phyloP scores from a whole-genome alignment of 352 stramenopile species.

The Phytophthora pistaciae region DNA sequence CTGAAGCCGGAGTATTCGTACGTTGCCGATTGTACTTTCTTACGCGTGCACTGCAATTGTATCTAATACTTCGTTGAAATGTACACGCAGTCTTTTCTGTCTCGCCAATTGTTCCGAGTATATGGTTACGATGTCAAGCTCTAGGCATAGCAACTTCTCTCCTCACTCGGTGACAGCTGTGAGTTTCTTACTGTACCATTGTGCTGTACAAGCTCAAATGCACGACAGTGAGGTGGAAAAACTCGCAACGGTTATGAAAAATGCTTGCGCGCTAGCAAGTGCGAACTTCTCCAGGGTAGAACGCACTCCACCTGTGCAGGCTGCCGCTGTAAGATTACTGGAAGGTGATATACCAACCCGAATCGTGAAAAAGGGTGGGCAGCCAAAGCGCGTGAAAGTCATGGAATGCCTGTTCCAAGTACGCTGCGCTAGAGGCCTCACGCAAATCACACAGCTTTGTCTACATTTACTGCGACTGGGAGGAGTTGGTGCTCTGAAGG shows the following conservation, averaged over 20 bases:
- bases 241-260: constrained; percentile 41
- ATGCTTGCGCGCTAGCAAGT: constrained; percentile 39
- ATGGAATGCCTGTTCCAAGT: constrained; percentile 50
- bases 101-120: constrained; percentile 55
- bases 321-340: constrained; percentile 38
- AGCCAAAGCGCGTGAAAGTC: constrained; percentile 35
- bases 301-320: background rate
- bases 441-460: constrained; percentile 41
- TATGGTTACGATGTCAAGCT: constrained; percentile 39
- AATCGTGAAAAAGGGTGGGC: constrained; percentile 28
- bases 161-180: constrained; percentile 37
- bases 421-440: constrained; percentile 31
- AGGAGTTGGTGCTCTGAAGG: constrained; percentile 52
- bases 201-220: constrained; percentile 39
- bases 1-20: constrained; percentile 53
- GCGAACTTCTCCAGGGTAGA: constrained; percentile 30
- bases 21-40: constrained; percentile 25
- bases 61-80: constrained; percentile 2
- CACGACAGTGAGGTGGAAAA: constrained; percentile 46
- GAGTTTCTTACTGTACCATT: constrained; percentile 54
- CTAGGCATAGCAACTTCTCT: constrained; percentile 35
- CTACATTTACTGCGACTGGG: constrained; percentile 46
- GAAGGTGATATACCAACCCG: constrained; percentile 29
- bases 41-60: too few relatives aligned
- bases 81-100: constrained; percentile 42